Conservation (phyloP, 495 filamentous ascomycete genomes). For the Sporormia fimetaria region DNA sequence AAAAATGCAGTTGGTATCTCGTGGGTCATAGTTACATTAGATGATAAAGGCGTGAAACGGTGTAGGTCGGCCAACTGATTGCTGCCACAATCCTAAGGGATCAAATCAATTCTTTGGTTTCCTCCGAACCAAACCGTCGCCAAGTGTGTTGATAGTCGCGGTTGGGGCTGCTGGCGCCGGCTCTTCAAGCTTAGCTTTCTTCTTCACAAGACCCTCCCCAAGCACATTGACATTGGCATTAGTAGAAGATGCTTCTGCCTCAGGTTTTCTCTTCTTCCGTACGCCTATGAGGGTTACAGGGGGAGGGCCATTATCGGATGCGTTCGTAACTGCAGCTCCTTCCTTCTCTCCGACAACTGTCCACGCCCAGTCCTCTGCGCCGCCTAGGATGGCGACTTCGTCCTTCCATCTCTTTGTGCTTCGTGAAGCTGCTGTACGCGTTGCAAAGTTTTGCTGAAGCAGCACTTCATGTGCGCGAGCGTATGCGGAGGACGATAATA, state of each 20-base stretch:
- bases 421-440: conserved; percentile 49
- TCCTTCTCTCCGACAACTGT: conserved; percentile 39
- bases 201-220: conserved; percentile 34
- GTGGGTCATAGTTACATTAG: no score
- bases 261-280: conserved; percentile 29
- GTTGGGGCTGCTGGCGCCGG: conserved; percentile 1
- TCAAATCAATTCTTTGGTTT: conserved; percentile 42
- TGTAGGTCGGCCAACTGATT: no score
- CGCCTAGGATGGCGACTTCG: conserved; percentile 44
- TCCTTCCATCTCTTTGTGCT: conserved; percentile 67
- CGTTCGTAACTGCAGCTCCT: neutral
- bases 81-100: neutral
- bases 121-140: conserved; percentile 50
- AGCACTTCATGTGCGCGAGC: conserved; percentile 65
- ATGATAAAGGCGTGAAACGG: no score
- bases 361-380: conserved; percentile 45
- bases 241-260: conserved; percentile 27
- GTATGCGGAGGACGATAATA: conserved; percentile 63
- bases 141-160: conserved; percentile 42
- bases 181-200: conserved; percentile 29
- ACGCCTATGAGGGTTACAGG: conserved; percentile 26
- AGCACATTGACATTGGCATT: conserved; percentile 33
- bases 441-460: conserved; percentile 75
- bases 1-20: no score
- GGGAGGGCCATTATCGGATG: neutral